Base-by-base conservation (phyloP, 2,329 filamentous ascomycete species). In the Diaporthe amygdali region DNA sequence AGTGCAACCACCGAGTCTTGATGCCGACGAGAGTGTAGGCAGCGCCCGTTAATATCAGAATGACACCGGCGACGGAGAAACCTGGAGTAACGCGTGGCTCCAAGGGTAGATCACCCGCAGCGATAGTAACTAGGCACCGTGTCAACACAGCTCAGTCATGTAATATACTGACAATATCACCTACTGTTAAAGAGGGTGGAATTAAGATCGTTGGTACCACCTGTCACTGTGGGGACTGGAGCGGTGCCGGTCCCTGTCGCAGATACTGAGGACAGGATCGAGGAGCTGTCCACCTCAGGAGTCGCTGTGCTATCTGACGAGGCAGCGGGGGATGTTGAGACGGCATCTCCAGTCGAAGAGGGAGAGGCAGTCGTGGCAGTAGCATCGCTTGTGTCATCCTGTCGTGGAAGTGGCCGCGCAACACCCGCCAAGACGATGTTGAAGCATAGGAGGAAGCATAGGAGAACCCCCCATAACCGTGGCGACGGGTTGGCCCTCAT, bases 21-120 rank as follows among this genome's bases (percentile, higher is more conserved):
- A 97, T 94, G 1, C 95, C 95, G 75, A 97, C 88, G 25, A 97
- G 81, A 9, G 90, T 87, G 78, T 96, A 92, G 8, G 89, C 84
- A 10, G 87, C 77, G n/a, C 96, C 96, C 10, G 91, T 89, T 5
- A 91, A 78, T 52, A 98, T 86, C 72, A 98, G 85, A 63, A 98
- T 84, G 25, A 92, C 89, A 30, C 95, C 96, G 41, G 91, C 91
- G 61, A 98, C 89, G 3, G 91, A 94, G 82, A 94, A 91, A 49
- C 92, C 94, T 3, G 96, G 95, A 2, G 94, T 97, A 59, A 98
- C 86, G 69, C 81, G 82, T 0, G 96, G 95, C 30, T 88, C 77
- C 41, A 97, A 83, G 0, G 96, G 96, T 22, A 98, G 86, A 64
- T 88, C 79, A 55, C 86, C 87, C 5, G 77, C 79, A 3, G 84